Evolutionary conservation across 768 basidiomycete genomes (phyloP).

Genomic region (Lactarius psammicola): DNA sequence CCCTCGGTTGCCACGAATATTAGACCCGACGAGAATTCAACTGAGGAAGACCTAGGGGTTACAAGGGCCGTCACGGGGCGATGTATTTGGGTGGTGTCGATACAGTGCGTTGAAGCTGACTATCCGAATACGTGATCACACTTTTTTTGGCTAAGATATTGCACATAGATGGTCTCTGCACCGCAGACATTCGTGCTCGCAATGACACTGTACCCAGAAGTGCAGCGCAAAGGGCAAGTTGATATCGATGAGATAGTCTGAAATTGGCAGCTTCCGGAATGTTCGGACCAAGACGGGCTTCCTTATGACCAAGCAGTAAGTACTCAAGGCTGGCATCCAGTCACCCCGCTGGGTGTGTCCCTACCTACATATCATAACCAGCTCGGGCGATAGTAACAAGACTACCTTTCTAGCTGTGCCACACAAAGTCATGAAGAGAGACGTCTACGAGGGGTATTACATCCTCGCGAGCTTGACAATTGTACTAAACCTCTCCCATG

Average conservation of each 20-base stretch:
- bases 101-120: background rate
- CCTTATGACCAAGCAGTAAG: background rate
- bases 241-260: background rate
- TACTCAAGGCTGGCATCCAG: constrained; percentile 8
- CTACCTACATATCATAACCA: too few relatives aligned
- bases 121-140: background rate
- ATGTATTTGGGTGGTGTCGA: background rate
- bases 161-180: background rate
- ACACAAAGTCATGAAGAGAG: background rate
- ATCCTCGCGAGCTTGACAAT: background rate
- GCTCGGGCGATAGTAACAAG: background rate
- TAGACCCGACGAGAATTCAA: background rate
- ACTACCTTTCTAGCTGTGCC: background rate
- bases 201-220: background rate
- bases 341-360: background rate
- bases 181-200: background rate
- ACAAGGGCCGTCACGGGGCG: background rate
- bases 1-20: background rate
- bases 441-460: background rate
- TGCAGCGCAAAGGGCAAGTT: background rate
- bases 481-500: background rate
- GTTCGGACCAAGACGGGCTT: background rate
- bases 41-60: background rate
- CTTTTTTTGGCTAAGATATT: background rate
- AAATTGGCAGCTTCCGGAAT: background rate